Percentiles rank a stretch among this genome's conserved stretches.
Conservation (phyloP, 2,329 filamentous ascomycete species). For the Xylaria hypoxylon region DNA sequence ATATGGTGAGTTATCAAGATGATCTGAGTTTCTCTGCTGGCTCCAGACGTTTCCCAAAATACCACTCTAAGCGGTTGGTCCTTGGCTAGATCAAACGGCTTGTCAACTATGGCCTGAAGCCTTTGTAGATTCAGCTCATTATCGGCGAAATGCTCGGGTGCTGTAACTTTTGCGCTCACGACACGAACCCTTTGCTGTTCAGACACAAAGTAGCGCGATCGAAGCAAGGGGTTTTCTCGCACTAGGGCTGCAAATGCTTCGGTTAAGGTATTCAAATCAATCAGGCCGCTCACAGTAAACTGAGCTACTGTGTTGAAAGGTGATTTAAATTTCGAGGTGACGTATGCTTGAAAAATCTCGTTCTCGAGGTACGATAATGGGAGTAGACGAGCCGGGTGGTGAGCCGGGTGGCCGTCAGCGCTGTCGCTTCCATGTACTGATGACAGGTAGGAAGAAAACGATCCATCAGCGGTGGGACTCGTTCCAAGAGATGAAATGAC, state of each 20-base stretch:
- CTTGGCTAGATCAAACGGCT: slow-evolving; percentile 14
- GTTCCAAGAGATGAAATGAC: no score
- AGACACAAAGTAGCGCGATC: slow-evolving; percentile 1
- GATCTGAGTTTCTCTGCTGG: no score
- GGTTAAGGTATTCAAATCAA: slow-evolving; percentile 5
- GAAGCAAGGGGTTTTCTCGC: slow-evolving; percentile 14
- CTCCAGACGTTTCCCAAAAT: slow-evolving; percentile 10
- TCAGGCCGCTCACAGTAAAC: not conserved
- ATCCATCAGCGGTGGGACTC: no score
- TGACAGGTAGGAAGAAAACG: no score
- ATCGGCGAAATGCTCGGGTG: not conserved
- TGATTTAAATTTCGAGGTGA: slow-evolving; percentile 9
- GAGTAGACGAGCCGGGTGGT: no score
- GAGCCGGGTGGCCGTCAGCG: no score
- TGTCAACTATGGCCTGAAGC: slow-evolving; percentile 2
- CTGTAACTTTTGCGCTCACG: not conserved
- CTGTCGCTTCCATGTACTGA: no score
- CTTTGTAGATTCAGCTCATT: slow-evolving; percentile 8
- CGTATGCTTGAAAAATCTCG: slow-evolving; percentile 6
- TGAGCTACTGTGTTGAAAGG: slow-evolving; percentile 14
- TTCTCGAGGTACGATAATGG: slow-evolving; percentile 17
- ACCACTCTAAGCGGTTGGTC: slow-evolving; percentile 13
- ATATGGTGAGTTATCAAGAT: slow-evolving; percentile 25
- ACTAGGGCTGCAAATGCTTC: slow-evolving; percentile 12
- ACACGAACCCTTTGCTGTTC: slow-evolving; percentile 10